Percentiles rank a stretch among this genome's conserved stretches.
These are phyloP conservation scores for Chrysosporium keratinophilum DNA, from an alignment of 2,329 filamentous ascomycete genomes.

Conservation along the genomic window DNA sequence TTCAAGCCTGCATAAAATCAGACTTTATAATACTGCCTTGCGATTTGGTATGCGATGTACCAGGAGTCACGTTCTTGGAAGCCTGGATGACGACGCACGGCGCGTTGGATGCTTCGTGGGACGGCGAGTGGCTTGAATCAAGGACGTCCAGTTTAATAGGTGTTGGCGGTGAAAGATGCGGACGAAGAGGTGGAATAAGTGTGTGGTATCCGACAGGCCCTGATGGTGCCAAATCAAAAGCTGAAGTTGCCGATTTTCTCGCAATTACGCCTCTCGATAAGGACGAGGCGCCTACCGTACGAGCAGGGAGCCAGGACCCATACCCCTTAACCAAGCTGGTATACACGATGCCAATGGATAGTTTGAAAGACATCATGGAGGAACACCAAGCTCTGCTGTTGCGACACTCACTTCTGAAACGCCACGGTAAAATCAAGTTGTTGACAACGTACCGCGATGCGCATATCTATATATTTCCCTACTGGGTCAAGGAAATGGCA, in stretches of 20 bases:
- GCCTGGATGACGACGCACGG: constrained; percentile 83
- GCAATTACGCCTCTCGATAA: constrained; percentile 59
- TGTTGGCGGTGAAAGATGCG: constrained; percentile 46
- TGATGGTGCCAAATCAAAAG: constrained; percentile 57
- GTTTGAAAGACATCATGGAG: constrained; percentile 71
- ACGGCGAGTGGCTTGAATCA: constrained; percentile 32
- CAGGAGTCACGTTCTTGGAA: constrained; percentile 71
- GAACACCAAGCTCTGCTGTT: constrained; percentile 57
- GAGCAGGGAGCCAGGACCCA: constrained; percentile 39
- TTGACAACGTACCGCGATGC: constrained; percentile 78
- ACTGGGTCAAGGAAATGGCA: constrained; percentile 81
- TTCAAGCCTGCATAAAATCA: constrained; percentile 64
- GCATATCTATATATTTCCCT: constrained; percentile 88
- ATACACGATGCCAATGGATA: constrained; percentile 80
- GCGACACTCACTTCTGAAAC: constrained; percentile 63
- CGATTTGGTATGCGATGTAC: constrained; percentile 82
- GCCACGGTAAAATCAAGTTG: constrained; percentile 67
- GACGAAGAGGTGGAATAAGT: constrained; percentile 66
- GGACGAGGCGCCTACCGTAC: constrained; percentile 40
- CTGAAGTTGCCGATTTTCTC: constrained; percentile 87
- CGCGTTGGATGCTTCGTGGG: constrained; percentile 52
- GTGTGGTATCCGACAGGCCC: constrained; percentile 86
- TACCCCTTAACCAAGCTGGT: constrained; percentile 65
- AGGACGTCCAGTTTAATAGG: constrained; percentile 37
- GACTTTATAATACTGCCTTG: constrained; percentile 90